Percentiles rank a stretch among this genome's conserved stretches.
Evolutionary conservation across 805 yeast genomes (phyloP).

Genomic region (Grigorovia yakushimaensis): DNA sequence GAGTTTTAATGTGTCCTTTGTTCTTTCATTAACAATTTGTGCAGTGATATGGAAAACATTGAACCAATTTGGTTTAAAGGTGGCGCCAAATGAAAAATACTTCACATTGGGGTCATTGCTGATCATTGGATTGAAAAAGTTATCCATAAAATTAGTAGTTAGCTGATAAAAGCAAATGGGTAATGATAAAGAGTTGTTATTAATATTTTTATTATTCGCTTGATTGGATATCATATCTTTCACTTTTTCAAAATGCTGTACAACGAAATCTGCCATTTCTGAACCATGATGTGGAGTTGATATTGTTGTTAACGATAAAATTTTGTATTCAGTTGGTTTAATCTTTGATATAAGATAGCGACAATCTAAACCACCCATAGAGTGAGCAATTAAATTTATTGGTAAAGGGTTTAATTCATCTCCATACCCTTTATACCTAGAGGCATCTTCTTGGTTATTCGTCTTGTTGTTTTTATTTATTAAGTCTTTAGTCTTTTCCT

Average conservation of each 20-base stretch:
- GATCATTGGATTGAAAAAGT: slow-evolving; percentile 51
- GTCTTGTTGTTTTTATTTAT: slow-evolving; percentile 1
- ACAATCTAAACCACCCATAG: slow-evolving; percentile 91
- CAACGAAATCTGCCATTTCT: slow-evolving; percentile 64
- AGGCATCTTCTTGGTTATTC: slow-evolving; percentile 20
- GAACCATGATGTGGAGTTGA: slow-evolving; percentile 88
- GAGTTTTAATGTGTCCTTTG: slow-evolving; percentile 35
- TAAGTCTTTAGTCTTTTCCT: slow-evolving; percentile 15
- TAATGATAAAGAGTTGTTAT: slow-evolving; percentile 4
- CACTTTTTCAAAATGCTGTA: slow-evolving; percentile 25
- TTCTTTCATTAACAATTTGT: slow-evolving; percentile 39
- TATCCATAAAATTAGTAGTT: slow-evolving; percentile 42
- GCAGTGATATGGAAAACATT: slow-evolving; percentile 57
- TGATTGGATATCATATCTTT: slow-evolving; percentile 19
- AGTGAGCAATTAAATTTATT: slow-evolving; percentile 74
- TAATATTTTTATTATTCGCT: slow-evolving; percentile 1
- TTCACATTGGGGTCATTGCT: slow-evolving; percentile 50
- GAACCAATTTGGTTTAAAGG: slow-evolving; percentile 50
- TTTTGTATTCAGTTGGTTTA: slow-evolving; percentile 37
- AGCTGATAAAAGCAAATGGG: slow-evolving; percentile 52
- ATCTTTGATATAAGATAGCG: slow-evolving; percentile 60
- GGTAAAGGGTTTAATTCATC: slow-evolving; percentile 28
- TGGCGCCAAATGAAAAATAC: slow-evolving; percentile 80
- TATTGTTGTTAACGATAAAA: slow-evolving; percentile 70
- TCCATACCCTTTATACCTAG: slow-evolving; percentile 1